A percentile compares a stretch with the other conserved stretches of the same genome.
phyloP scores from a whole-genome alignment of 192 early-diverging fungal species.

The Phycomyces blakesleeanus region DNA sequence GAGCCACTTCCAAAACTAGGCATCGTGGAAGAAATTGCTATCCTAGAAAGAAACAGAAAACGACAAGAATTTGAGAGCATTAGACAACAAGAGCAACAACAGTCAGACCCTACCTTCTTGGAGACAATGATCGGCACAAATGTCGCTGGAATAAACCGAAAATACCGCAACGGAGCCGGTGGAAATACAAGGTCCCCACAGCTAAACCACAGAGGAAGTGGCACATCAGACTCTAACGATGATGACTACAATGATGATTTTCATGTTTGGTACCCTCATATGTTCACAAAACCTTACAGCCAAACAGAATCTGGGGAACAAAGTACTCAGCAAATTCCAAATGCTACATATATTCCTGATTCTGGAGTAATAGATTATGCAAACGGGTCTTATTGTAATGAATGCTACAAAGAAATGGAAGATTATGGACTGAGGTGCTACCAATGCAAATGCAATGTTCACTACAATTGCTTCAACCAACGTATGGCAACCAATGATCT shows the following conservation, averaged over 20 bases:
- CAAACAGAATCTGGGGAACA: neutral
- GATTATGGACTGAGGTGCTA: constrained; percentile 52
- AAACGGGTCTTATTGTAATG: constrained; percentile 22
- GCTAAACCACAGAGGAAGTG: neutral
- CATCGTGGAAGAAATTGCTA: constrained; percentile 21
- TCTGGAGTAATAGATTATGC: constrained; percentile 7
- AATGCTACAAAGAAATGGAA: constrained; percentile 40
- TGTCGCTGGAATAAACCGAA: constrained; percentile 3
- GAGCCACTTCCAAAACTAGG: constrained; percentile 32
- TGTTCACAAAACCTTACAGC: constrained; percentile 25
- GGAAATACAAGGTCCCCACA: neutral
- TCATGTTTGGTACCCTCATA: constrained; percentile 43
- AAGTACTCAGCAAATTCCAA: neutral
- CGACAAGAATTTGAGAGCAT: constrained; percentile 19
- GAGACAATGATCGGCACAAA: constrained; percentile 1
- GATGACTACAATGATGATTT: constrained; percentile 11
- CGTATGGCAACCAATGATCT: constrained; percentile 22
- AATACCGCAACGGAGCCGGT: neutral
- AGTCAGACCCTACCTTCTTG: neutral
- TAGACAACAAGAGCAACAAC: neutral
- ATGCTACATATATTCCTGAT: neutral
- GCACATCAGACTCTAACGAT: neutral
- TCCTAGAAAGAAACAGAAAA: constrained; percentile 18
- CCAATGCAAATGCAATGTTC: constrained; percentile 45
- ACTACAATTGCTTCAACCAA: constrained; percentile 48